phyloP scores from a whole-genome alignment of 805 yeast species.

The Zygotorulaspora chibaensis region DNA sequence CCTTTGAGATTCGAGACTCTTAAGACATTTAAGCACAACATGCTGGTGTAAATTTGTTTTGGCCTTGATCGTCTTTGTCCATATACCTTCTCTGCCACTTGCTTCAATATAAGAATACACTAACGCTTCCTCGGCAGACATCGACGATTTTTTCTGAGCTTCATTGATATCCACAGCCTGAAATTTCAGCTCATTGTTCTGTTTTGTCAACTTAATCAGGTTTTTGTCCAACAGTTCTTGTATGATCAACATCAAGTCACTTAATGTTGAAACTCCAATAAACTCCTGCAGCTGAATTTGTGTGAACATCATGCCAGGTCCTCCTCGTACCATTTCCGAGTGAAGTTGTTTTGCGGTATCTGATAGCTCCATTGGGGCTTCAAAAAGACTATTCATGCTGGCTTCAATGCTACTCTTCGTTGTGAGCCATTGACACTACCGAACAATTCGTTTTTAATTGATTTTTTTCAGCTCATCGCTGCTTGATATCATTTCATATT shows the following conservation, averaged over 20 bases:
- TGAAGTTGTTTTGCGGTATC: slow-evolving; percentile 58
- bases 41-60: slow-evolving; percentile 87
- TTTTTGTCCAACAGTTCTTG: slow-evolving; percentile 54
- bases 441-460: no score
- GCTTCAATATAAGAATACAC: slow-evolving; percentile 90
- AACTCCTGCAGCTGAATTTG: slow-evolving; percentile 65
- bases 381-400: slow-evolving; percentile 9
- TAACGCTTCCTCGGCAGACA: slow-evolving; percentile 86
- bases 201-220: slow-evolving; percentile 63
- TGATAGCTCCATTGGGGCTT: slow-evolving; percentile 21
- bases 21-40: slow-evolving; percentile 79
- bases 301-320: slow-evolving; percentile 48
- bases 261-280: slow-evolving; percentile 39
- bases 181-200: slow-evolving; percentile 63
- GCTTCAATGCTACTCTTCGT: background rate
- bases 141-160: slow-evolving; percentile 69
- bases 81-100: slow-evolving; percentile 89
- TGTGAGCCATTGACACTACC: no score
- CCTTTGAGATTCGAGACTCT: slow-evolving; percentile 71
- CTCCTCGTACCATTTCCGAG: slow-evolving; percentile 51
- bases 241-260: slow-evolving; percentile 44
- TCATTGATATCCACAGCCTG: slow-evolving; percentile 70
- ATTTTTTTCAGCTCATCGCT: no score
- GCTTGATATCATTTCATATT: no score
- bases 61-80: slow-evolving; percentile 89